Conservation (phyloP, 352 stramenopile genomes). For the Aphanomyces cochlioides region DNA sequence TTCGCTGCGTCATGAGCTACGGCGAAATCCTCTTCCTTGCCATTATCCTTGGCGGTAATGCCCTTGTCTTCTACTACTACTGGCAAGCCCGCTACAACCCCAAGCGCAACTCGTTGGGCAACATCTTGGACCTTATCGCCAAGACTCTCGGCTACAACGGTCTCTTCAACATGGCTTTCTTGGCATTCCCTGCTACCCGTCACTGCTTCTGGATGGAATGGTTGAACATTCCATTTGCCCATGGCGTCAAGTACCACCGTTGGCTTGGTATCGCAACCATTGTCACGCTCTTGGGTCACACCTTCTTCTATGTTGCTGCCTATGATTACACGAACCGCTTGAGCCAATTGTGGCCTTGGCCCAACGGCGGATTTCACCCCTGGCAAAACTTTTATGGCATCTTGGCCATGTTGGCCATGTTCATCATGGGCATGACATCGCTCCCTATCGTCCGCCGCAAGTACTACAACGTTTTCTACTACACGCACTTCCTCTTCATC, state of each 20-base stretch:
- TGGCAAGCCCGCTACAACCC: conserved; percentile 34
- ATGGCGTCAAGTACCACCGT: conserved; percentile 53
- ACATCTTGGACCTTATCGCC: conserved; percentile 35
- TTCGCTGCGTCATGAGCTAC: conserved; percentile 38
- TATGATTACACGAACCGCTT: conserved; percentile 34
- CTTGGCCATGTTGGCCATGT: conserved; percentile 41
- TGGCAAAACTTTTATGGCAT: conserved; percentile 56
- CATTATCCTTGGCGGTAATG: conserved; percentile 47
- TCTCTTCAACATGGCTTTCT: conserved; percentile 71
- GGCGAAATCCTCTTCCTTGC: conserved; percentile 62
- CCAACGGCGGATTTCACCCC: conserved; percentile 29
- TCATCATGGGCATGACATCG: conserved; percentile 38
- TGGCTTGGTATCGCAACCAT: conserved; percentile 50
- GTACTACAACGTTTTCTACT: conserved; percentile 48
- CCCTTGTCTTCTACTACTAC: conserved; percentile 48
- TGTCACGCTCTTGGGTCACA: conserved; percentile 45
- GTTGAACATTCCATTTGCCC: conserved; percentile 57
- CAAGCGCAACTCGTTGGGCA: background rate
- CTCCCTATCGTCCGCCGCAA: conserved; percentile 42
- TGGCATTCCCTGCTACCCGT: conserved; percentile 53
- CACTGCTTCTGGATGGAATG: conserved; percentile 68
- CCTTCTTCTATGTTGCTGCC: conserved; percentile 38
- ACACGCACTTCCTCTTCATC: conserved; percentile 44
- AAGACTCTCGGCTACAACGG: conserved; percentile 24
- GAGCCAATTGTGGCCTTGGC: conserved; percentile 37